Evolutionary conservation across 2,329 filamentous ascomycete genomes (phyloP).

Genomic region (Chalaropsis thielavioides): DNA sequence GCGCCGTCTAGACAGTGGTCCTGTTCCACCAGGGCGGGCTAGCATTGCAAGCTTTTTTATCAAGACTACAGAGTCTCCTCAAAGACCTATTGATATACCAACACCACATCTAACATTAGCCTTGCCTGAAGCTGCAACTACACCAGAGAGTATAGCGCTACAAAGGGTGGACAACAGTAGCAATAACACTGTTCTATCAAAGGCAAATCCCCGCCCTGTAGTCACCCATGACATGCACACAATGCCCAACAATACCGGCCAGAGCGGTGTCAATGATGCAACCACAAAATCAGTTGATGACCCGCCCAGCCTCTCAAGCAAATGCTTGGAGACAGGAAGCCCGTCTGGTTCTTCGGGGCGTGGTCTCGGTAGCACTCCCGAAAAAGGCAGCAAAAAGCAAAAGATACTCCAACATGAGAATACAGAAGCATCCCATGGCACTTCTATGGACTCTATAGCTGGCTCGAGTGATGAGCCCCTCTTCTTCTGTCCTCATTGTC

Average conservation of each 20-base stretch:
- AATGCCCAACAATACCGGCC: not conserved
- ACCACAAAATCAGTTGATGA: no score
- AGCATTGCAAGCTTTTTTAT: conserved; percentile 12
- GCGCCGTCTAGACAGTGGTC: not conserved
- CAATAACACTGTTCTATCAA: not conserved
- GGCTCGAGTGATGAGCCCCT: not conserved
- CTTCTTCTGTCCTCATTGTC: conserved; percentile 13
- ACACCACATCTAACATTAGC: not conserved
- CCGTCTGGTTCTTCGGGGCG: no score
- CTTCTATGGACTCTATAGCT: not conserved
- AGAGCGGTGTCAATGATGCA: not conserved
- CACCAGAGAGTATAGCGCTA: not conserved
- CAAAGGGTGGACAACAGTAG: not conserved
- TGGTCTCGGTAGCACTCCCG: not conserved
- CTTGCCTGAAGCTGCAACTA: not conserved
- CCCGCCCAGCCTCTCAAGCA: no score
- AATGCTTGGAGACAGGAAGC: no score
- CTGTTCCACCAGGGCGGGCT: not conserved
- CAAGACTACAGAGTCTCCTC: not conserved
- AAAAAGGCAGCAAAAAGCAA: not conserved
- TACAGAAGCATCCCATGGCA: not conserved
- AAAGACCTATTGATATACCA: not conserved
- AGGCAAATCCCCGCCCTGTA: not conserved
- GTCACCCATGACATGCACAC: not conserved
- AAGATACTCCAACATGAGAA: not conserved